These are phyloP conservation scores for Adansonia rubrostipa DNA, from an alignment of 441 rosid species.

Conservation along the genomic window DNA sequence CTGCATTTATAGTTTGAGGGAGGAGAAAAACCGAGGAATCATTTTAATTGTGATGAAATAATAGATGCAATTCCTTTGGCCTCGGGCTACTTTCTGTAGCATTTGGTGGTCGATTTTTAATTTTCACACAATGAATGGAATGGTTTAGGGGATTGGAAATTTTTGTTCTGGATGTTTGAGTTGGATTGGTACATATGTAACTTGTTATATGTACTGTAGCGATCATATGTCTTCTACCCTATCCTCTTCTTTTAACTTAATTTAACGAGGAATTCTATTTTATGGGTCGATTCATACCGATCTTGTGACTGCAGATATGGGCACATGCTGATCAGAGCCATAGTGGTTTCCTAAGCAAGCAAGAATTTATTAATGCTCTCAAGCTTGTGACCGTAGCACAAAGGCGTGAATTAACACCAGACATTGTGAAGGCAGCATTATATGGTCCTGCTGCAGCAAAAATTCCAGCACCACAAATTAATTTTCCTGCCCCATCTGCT, in stretches of 20 bases:
- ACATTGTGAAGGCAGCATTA: constrained; percentile 90
- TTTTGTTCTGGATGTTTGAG: neutral
- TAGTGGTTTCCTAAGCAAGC: constrained; percentile 76
- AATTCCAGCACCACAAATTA: constrained; percentile 89
- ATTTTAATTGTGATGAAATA: neutral
- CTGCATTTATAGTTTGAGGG: neutral
- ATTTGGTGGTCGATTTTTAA: constrained; percentile 12
- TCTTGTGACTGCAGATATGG: constrained; percentile 70
- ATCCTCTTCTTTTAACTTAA: neutral
- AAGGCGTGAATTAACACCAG: constrained; percentile 90
- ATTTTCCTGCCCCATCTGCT: constrained; percentile 55
- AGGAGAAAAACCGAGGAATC: neutral
- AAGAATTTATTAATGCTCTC: constrained; percentile 83
- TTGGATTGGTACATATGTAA: neutral
- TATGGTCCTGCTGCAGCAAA: constrained; percentile 92
- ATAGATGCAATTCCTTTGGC: constrained; percentile 3
- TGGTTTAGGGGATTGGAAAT: constrained; percentile 12
- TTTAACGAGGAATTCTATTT: neutral
- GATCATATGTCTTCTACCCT: neutral
- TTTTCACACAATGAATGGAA: neutral
- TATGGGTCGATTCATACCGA: constrained; percentile 26
- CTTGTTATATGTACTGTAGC: neutral
- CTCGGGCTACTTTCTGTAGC: constrained; percentile 2
- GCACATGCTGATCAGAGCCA: constrained; percentile 74
- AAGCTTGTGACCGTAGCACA: constrained; percentile 95